Evolutionary conservation across 2,329 filamentous ascomycete genomes (phyloP).

Genomic region (Stemphylium vesicarium): DNA sequence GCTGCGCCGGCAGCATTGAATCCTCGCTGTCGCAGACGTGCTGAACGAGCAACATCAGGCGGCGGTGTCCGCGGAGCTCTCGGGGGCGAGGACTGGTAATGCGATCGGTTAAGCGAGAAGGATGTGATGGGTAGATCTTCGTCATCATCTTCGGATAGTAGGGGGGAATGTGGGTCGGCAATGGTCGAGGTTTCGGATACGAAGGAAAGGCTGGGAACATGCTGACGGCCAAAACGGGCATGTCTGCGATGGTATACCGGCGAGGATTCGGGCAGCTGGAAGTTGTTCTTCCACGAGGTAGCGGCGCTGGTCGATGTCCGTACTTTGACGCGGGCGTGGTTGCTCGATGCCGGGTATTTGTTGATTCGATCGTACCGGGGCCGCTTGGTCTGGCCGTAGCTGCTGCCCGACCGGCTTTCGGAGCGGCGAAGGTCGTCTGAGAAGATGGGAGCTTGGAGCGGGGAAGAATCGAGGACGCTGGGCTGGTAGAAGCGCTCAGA

Average conservation of each 20-base stretch:
- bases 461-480: constrained; percentile 78
- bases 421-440: constrained; percentile 74
- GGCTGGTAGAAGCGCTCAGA: constrained; percentile 77
- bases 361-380: constrained; percentile 38
- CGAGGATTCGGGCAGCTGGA: constrained; percentile 83
- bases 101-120: constrained; percentile 65
- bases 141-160: constrained; percentile 79
- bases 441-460: constrained; percentile 81
- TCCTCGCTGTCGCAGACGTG: constrained; percentile 49
- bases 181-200: constrained; percentile 74
- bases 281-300: constrained; percentile 75
- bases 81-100: constrained; percentile 79
- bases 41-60: constrained; percentile 48
- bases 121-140: constrained; percentile 78
- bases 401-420: constrained; percentile 65
- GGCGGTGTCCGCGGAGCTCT: constrained; percentile 52
- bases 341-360: constrained; percentile 52
- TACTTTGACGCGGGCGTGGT: constrained; percentile 72
- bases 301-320: constrained; percentile 64
- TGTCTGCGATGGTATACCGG: constrained; percentile 80
- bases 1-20: constrained; percentile 48
- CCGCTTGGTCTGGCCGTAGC: constrained; percentile 49
- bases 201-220: constrained; percentile 77
- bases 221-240: constrained; percentile 72
- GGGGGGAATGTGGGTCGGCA: constrained; percentile 65